A percentile compares a stretch with the other conserved stretches of the same genome.
phyloP scores from a whole-genome alignment of 176 grass and related monocot genomes.

The Musa beccarii region DNA sequence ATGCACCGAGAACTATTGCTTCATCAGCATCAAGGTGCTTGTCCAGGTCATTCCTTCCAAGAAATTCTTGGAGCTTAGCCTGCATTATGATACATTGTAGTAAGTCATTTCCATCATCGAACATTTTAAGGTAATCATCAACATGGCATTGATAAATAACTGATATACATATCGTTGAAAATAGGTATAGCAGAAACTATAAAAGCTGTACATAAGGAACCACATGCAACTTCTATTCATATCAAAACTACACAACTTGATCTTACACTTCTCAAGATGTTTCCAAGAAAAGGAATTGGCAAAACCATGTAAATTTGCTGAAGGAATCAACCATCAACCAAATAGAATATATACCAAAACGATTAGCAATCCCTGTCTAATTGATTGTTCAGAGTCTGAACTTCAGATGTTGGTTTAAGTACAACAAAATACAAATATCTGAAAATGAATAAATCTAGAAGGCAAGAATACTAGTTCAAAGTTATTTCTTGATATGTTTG shows the following conservation, averaged over 20 bases:
- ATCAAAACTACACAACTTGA: background rate
- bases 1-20: conserved; percentile 92
- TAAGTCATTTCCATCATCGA: background rate
- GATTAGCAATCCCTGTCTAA: background rate
- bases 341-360: background rate
- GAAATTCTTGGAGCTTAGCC: conserved; percentile 88
- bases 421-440: background rate
- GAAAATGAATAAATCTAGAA: background rate
- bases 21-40: conserved; percentile 98
- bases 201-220: background rate
- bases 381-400: background rate
- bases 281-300: no score
- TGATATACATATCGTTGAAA: background rate
- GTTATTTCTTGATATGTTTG: no score
- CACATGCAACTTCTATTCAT: background rate
- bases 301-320: background rate
- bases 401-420: background rate
- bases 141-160: background rate
- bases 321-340: background rate
- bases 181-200: no score
- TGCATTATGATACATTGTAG: conserved; percentile 18
- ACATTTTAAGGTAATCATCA: background rate
- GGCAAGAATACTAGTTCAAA: no score
- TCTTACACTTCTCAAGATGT: background rate
- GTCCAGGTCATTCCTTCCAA: conserved; percentile 65